phyloP scores from a whole-genome alignment of 495 filamentous ascomycete species.

The Terfezia claveryi region DNA sequence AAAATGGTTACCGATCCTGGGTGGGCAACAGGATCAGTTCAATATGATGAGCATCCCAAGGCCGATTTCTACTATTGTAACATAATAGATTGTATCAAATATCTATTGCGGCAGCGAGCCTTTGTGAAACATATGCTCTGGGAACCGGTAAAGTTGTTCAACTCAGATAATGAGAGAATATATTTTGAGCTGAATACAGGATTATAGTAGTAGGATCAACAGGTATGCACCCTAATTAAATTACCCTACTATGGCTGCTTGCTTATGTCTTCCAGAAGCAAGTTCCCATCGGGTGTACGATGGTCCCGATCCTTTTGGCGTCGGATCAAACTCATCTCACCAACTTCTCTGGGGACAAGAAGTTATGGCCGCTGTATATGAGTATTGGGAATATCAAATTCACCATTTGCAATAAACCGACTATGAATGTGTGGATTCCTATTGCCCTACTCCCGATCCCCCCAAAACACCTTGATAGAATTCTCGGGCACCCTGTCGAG shows the following conservation, averaged over 20 bases:
- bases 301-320: not conserved
- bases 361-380: not conserved
- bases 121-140: not conserved
- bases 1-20: not conserved
- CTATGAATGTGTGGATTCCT: not conserved
- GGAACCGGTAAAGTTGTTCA: not conserved
- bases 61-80: no score
- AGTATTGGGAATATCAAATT: not conserved
- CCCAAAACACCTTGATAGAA: not conserved
- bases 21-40: not conserved
- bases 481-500: not conserved
- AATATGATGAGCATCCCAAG: not conserved
- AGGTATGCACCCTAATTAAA: not conserved
- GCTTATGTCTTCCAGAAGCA: no score
- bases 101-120: not conserved
- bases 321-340: slow-evolving; percentile 1
- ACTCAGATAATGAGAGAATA: no score
- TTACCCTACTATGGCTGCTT: not conserved
- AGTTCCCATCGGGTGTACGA: not conserved
- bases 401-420: not conserved
- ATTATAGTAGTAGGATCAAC: not conserved
- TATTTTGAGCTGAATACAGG: no score
- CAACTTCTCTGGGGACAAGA: slow-evolving; percentile 1
- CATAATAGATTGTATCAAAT: not conserved
- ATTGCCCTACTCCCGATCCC: not conserved